Evolutionary conservation across 495 filamentous ascomycete genomes (phyloP).

Genomic region (Penicillium malachiteum): DNA sequence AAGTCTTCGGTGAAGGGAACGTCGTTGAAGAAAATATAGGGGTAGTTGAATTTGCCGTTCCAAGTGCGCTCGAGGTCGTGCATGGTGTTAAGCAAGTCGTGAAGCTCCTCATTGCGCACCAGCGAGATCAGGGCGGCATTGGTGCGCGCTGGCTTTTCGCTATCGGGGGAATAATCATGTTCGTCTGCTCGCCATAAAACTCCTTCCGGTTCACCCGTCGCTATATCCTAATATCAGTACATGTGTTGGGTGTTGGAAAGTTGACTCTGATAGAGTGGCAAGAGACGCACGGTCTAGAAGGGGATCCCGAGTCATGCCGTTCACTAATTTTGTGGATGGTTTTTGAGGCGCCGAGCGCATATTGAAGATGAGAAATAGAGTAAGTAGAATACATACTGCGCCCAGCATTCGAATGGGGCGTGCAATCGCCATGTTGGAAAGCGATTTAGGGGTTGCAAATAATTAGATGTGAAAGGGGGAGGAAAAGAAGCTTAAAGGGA

Average conservation of each 20-base stretch:
- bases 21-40: slow-evolving; percentile 99
- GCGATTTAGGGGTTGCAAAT: slow-evolving; percentile 17
- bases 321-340: slow-evolving; percentile 36
- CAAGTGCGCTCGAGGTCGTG: slow-evolving; percentile 88
- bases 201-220: slow-evolving; percentile 77
- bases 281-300: slow-evolving; percentile 71
- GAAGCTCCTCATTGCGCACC: slow-evolving; percentile 86
- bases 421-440: slow-evolving; percentile 68
- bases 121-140: slow-evolving; percentile 90
- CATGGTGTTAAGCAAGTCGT: slow-evolving; percentile 83
- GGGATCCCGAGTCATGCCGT: slow-evolving; percentile 68
- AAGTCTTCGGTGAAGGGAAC: slow-evolving; percentile 89
- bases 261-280: slow-evolving; percentile 8
- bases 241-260: not conserved
- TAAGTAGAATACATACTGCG: slow-evolving; percentile 64
- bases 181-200: slow-evolving; percentile 68
- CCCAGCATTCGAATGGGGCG: slow-evolving; percentile 78
- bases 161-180: slow-evolving; percentile 66
- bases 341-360: slow-evolving; percentile 52
- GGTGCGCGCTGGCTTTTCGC: slow-evolving; percentile 73
- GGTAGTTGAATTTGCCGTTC: slow-evolving; percentile 99
- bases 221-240: slow-evolving; percentile 41
- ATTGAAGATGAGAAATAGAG: slow-evolving; percentile 72
- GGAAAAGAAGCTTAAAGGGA: slow-evolving; percentile 8
- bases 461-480: slow-evolving; percentile 8